Evolutionary conservation across 257 asterid genomes (phyloP), one percentile per base, ranked within the genome.

Genomic region (Phtheirospermum japonicum): DNA sequence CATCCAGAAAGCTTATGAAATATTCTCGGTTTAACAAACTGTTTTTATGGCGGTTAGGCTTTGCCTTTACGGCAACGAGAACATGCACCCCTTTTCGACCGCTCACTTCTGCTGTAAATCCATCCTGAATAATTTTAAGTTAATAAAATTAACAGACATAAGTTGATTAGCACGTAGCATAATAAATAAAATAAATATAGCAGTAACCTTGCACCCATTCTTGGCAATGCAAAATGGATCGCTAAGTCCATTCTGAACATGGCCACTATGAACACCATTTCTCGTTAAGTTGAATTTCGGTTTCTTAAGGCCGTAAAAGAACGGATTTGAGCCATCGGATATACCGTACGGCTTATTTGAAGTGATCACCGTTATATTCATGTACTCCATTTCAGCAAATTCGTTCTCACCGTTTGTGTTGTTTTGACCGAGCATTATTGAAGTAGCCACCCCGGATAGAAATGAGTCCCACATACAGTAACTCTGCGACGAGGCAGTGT

Each of bases 391-490:
- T 26, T 83, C 86, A 4, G 97, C 95, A 72, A 85, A 90, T 52
- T 84, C 95, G 59, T 88, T 90, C 66, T 83, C 82, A 19, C 95
- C 95, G 10, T 67, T 55, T 17, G 3, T 48, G 73, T 78, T 77
- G 20, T 77, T 60, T 5, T 60, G 63, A 36, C 74, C 80, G 6
- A 73, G 80, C 95, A 90, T 85, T 7, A 80, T 85, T 14, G 97
- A 90, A 71, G 96, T 74, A 11, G 97, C 97, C 62, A 90, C 85
- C 9, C 96, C 94, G 0, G 91, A 67, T 49, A 80, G 50, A 60
- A 90, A 82, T 0, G 96, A 82, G 40, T 90, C 98, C 98, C 98
- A 88, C 95, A 88, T 85, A 59, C 79, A 90, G 73, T 79, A 88
- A 75, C 87, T 83, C 98, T 90, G 94, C 85, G 28, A 23, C 28